A percentile compares a stretch with the other conserved stretches of the same genome.
Evolutionary conservation across 176 grass and related monocot genomes (phyloP).

Genomic region (Rhynchospora tenuis): DNA sequence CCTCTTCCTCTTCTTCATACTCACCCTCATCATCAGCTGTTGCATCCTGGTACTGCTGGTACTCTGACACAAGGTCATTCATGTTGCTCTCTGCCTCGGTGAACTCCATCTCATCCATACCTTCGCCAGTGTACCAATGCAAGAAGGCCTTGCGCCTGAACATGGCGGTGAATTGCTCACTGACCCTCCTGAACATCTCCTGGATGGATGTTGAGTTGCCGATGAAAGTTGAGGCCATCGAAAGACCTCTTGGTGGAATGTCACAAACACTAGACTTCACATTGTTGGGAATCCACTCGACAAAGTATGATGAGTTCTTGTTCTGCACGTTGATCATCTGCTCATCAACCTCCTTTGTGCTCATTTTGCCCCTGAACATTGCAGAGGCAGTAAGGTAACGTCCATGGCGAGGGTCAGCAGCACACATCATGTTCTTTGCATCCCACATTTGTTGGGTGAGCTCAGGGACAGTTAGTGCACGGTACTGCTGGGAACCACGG

Average conservation of each 20-base stretch:
- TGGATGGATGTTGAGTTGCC: conserved; percentile 90
- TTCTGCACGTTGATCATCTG: conserved; percentile 95
- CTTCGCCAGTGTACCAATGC: conserved; percentile 91
- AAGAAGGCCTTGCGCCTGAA: conserved; percentile 95
- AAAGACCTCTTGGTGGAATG: conserved; percentile 60
- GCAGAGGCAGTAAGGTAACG: conserved; percentile 77
- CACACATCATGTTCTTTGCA: conserved; percentile 92
- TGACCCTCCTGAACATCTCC: conserved; percentile 91
- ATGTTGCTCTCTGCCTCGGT: conserved; percentile 86
- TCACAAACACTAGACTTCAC: conserved; percentile 86
- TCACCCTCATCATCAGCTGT: conserved; percentile 67
- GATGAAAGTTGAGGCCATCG: conserved; percentile 83
- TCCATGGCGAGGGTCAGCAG: conserved; percentile 63
- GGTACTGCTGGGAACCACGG: conserved; percentile 80
- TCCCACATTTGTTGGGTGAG: conserved; percentile 98
- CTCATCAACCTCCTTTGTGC: conserved; percentile 78
- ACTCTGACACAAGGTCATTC: conserved; percentile 82
- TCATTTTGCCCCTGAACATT: conserved; percentile 93
- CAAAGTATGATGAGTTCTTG: conserved; percentile 89
- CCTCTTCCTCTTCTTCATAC: conserved; percentile 69
- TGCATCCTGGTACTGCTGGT: conserved; percentile 92
- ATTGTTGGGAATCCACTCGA: conserved; percentile 88
- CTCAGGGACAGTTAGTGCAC: conserved; percentile 80
- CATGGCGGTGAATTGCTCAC: conserved; percentile 92
- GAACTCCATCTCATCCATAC: conserved; percentile 98